phyloP scores from a whole-genome alignment of 441 rosid genomes.

The Eruca vesicaria region DNA sequence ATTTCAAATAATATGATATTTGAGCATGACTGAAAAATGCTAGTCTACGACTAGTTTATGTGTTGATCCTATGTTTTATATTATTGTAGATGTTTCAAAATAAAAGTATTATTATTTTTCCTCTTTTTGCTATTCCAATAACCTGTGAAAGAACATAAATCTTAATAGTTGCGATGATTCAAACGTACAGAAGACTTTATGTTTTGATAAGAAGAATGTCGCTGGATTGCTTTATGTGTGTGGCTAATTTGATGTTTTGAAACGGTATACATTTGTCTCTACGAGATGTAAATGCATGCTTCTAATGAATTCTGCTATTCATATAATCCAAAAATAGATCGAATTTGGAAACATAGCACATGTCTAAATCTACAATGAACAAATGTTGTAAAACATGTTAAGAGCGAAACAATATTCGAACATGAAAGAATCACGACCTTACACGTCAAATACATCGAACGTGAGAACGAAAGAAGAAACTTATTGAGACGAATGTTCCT shows the following conservation, averaged over 20 bases:
- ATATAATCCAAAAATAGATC: not conserved
- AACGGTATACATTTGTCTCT: not conserved
- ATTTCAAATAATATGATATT: not conserved
- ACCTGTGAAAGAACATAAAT: not conserved
- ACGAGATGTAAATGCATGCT: not conserved
- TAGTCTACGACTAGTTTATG: not conserved
- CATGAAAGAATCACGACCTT: not conserved
- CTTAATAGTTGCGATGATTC: not conserved
- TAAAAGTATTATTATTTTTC: not conserved
- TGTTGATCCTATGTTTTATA: not conserved
- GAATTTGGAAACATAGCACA: not conserved
- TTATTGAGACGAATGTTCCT: slow-evolving; percentile 2
- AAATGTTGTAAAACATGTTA: not conserved
- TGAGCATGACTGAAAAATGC: not conserved
- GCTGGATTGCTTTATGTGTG: not conserved
- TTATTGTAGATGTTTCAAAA: not conserved
- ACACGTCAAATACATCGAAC: not conserved
- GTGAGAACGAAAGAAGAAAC: slow-evolving; percentile 1
- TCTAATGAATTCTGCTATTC: not conserved
- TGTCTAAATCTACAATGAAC: not conserved
- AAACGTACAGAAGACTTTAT: not conserved
- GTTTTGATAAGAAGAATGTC: not conserved
- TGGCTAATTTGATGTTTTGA: not conserved
- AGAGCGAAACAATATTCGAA: not conserved
- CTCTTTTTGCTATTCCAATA: not conserved